These are phyloP conservation scores for Heterococcus sp. DNA, from an alignment of 108 stramenopile genomes.

Conservation along the genomic window DNA sequence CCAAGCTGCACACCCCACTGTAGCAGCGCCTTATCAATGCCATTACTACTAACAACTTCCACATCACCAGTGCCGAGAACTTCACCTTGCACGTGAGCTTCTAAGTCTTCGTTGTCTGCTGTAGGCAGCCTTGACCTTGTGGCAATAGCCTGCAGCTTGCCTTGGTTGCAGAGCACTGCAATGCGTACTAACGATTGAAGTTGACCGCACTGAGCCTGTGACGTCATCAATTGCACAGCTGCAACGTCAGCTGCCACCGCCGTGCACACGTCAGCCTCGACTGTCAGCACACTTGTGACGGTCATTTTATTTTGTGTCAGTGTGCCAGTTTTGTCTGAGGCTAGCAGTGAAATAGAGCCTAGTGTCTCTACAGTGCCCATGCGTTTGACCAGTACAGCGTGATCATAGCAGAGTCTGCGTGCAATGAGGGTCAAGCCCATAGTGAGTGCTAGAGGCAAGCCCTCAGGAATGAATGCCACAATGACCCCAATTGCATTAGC, in stretches of 20 bases:
- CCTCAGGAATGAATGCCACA: constrained; percentile 25
- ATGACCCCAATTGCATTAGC: constrained; percentile 12
- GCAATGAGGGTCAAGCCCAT: constrained; percentile 1
- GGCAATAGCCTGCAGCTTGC: not conserved
- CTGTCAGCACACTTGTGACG: constrained; percentile 14
- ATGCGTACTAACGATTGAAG: too few species aligned
- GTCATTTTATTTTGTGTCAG: constrained; percentile 72
- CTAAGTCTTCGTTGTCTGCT: not conserved
- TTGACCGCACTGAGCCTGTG: too few species aligned
- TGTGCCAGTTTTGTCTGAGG: constrained; percentile 70
- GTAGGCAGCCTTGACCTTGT: not conserved
- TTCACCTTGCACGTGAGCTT: too few species aligned
- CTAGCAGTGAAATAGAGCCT: constrained; percentile 59
- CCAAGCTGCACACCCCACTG: not conserved
- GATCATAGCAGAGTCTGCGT: not conserved
- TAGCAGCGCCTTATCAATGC: not conserved
- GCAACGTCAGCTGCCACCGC: too few species aligned
- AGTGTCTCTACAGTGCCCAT: constrained; percentile 66
- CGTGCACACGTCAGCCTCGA: too few species aligned
- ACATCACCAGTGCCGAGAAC: not conserved
- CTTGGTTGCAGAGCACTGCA: not conserved
- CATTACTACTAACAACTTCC: not conserved
- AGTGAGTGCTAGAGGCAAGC: constrained; percentile 5
- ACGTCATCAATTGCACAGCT: too few species aligned
- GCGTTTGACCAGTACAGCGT: constrained; percentile 59